Evolutionary conservation across 2,329 filamentous ascomycete genomes (phyloP).

Genomic region (Colletotrichum sublineola): DNA sequence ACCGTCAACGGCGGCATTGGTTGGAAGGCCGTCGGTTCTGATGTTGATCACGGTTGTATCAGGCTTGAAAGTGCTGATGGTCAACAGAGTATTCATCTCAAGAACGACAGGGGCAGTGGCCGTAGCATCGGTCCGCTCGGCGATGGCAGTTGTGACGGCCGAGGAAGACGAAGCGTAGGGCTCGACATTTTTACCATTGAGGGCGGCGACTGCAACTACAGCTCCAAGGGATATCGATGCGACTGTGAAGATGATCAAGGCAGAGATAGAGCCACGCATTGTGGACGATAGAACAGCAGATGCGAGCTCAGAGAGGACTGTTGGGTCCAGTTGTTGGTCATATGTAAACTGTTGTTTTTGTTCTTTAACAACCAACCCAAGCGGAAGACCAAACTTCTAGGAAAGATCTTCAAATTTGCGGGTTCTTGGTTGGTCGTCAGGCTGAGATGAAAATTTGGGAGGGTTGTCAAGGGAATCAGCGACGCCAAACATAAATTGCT

Average conservation of each 20-base stretch:
- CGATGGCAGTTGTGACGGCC: neutral
- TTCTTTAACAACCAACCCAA: neutral
- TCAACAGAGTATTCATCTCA: constrained; percentile 4
- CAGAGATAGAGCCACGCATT: neutral
- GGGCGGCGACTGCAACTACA: neutral
- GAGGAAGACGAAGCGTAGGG: neutral
- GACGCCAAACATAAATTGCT: neutral
- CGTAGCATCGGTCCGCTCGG: neutral
- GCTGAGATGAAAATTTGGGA: no score
- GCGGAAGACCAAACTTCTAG: neutral
- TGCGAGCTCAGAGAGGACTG: neutral
- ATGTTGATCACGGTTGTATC: neutral
- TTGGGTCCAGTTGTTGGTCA: neutral
- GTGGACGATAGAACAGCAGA: neutral
- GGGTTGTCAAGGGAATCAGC: neutral
- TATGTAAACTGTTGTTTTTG: neutral
- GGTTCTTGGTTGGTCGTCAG: neutral
- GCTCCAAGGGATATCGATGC: neutral
- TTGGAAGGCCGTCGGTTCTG: neutral
- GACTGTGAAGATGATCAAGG: neutral
- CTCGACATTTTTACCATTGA: neutral
- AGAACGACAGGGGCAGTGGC: neutral
- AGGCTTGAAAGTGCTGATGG: neutral
- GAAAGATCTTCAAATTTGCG: no score
- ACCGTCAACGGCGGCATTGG: neutral